Evolutionary conservation across 108 stramenopile genomes (phyloP), one percentile per base, ranked within the genome.

Genomic region (Epipyxis sp.): DNA sequence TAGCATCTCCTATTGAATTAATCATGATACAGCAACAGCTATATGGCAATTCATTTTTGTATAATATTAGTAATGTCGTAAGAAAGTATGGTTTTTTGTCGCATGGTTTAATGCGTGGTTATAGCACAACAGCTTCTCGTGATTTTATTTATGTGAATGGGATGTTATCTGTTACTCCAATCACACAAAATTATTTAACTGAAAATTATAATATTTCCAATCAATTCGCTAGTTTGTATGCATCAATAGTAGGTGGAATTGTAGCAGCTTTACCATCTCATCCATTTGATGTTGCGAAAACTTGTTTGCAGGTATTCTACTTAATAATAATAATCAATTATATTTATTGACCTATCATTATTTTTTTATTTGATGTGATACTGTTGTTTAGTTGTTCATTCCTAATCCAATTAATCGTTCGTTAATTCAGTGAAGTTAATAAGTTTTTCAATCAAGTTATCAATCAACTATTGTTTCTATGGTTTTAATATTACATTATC

Each of bases 301-400:
- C 95, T 30, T 96, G 95, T 81, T 92, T 94, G 93, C 95, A 96
- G 85, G 95, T n/a, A n/a, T n/a, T n/a, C n/a, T n/a, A n/a, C n/a
- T n/a, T n/a, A n/a, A n/a, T n/a, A n/a, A n/a, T n/a, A n/a, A n/a
- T n/a, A n/a, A n/a, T n/a, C n/a, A n/a, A n/a, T n/a, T n/a, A n/a
- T n/a, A n/a, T n/a, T n/a, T n/a, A n/a, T n/a, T n/a, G n/a, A n/a
- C n/a, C n/a, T n/a, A n/a, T n/a, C n/a, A n/a, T n/a, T n/a, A n/a
- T n/a, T n/a, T n/a, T n/a, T n/a, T n/a, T n/a, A n/a, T n/a, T n/a
- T n/a, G n/a, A n/a, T n/a, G n/a, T n/a, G n/a, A n/a, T n/a, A n/a
- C n/a, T n/a, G n/a, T n/a, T n/a, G n/a, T n/a, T n/a, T n/a, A n/a
- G n/a, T n/a, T n/a, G n/a, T n/a, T n/a, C n/a, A n/a, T n/a, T n/a